Conservation (phyloP, 2,329 filamentous ascomycete genomes). For the Aureobasidium vineae region DNA sequence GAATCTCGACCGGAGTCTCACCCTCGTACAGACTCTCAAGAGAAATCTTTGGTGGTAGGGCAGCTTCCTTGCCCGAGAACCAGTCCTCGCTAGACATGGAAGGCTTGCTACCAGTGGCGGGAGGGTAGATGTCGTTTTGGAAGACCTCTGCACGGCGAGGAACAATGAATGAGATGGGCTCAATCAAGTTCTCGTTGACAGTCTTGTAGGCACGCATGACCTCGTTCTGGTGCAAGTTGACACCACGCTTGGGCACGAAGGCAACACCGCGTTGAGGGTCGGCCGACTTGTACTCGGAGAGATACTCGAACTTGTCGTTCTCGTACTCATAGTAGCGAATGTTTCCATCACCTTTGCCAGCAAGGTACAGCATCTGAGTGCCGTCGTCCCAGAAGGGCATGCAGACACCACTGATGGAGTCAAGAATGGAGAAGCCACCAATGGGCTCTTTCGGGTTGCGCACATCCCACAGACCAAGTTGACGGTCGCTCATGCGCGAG, state of each 20-base stretch:
- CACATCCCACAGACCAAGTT: constrained; percentile 93
- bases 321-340: constrained; percentile 99
- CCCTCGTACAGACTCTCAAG: constrained; percentile 91
- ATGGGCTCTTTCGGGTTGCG: constrained; percentile 76
- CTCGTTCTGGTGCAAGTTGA: constrained; percentile 96
- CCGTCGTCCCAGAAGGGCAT: constrained; percentile 99
- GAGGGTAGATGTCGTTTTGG: constrained; percentile 96
- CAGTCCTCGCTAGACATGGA: constrained; percentile 79
- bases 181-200: constrained; percentile 88
- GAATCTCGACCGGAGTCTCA: constrained; percentile 71
- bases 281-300: constrained; percentile 95
- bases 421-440: constrained; percentile 83
- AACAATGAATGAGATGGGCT: constrained; percentile 96
- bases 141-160: constrained; percentile 90
- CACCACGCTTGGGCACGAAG: constrained; percentile 90
- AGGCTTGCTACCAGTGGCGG: constrained; percentile 74
- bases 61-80: constrained; percentile 75
- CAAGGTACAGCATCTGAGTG: constrained; percentile 91
- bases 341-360: constrained; percentile 97
- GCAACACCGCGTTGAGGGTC: constrained; percentile 94
- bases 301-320: constrained; percentile 97
- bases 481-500: constrained; percentile 96
- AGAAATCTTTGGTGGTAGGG: constrained; percentile 84
- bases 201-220: constrained; percentile 96
- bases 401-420: constrained; percentile 95